Percentiles rank a stretch among this genome's conserved stretches.
Conservation (phyloP, 768 basidiomycete species). For the Macrolepiota fuliginosa region DNA sequence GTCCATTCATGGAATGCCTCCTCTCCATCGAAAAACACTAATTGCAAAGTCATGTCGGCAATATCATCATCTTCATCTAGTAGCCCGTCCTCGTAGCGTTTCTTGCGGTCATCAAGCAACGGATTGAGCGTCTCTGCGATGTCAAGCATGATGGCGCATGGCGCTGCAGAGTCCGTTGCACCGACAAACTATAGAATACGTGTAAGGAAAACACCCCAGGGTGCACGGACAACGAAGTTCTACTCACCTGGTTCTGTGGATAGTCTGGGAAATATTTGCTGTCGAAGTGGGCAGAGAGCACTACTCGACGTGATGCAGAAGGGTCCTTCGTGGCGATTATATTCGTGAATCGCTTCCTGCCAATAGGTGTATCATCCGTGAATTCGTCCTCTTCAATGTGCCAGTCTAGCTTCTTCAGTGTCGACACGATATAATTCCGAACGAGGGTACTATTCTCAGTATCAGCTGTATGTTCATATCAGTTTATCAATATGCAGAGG, state of each 20-base stretch:
- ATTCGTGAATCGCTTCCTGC: slow-evolving; percentile 78
- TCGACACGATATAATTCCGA: slow-evolving; percentile 74
- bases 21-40: slow-evolving; percentile 97
- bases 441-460: slow-evolving; percentile 80
- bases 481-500: not conserved
- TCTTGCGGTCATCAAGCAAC: slow-evolving; percentile 59
- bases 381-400: slow-evolving; percentile 86
- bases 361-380: slow-evolving; percentile 76
- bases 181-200: slow-evolving; percentile 77
- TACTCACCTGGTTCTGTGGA: slow-evolving; percentile 71
- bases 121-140: slow-evolving; percentile 81
- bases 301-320: slow-evolving; percentile 72
- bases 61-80: slow-evolving; percentile 55
- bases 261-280: slow-evolving; percentile 80
- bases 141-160: slow-evolving; percentile 93
- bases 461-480: slow-evolving; percentile 43
- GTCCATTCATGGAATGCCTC: slow-evolving; percentile 95
- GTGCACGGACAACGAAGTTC: not conserved
- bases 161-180: slow-evolving; percentile 95
- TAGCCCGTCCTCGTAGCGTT: slow-evolving; percentile 49
- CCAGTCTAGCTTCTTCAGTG: slow-evolving; percentile 76
- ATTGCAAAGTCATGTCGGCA: slow-evolving; percentile 81
- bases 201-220: slow-evolving; percentile 10
- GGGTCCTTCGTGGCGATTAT: slow-evolving; percentile 95
- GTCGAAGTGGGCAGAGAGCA: slow-evolving; percentile 93